phyloP scores from a whole-genome alignment of 768 basidiomycete species.

The Chalciporus chontae region DNA sequence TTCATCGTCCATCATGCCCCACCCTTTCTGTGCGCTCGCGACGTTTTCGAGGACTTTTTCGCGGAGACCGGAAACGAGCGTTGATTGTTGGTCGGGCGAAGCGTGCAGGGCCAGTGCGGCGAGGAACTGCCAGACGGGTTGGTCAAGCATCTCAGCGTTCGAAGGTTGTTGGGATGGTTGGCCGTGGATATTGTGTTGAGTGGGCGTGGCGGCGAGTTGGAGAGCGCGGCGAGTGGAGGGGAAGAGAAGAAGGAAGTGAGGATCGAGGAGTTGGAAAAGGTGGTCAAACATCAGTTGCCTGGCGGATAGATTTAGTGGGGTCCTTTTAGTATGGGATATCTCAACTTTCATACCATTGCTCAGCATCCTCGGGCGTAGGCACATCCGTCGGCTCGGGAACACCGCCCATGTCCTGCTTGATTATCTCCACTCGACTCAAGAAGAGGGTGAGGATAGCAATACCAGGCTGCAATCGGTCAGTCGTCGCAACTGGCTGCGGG shows the following conservation, averaged over 20 bases:
- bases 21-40: conserved; percentile 70
- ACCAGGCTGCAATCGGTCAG: conserved; percentile 64
- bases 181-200: conserved; percentile 35
- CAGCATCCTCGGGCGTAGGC: conserved; percentile 69
- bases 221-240: conserved; percentile 76
- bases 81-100: conserved; percentile 81
- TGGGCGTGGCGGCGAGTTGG: conserved; percentile 35
- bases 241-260: conserved; percentile 78
- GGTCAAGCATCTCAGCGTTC: conserved; percentile 64
- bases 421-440: conserved; percentile 87
- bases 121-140: conserved; percentile 93
- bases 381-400: conserved; percentile 52
- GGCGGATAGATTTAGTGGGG: conserved; percentile 11
- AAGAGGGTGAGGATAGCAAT: conserved; percentile 87
- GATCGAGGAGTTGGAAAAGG: conserved; percentile 75
- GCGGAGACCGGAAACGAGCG: conserved; percentile 77
- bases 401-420: conserved; percentile 66
- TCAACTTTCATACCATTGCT: conserved; percentile 63
- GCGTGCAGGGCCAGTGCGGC: conserved; percentile 86
- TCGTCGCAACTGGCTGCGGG: neutral
- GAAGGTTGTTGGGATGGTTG: conserved; percentile 64
- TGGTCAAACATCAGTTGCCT: conserved; percentile 90
- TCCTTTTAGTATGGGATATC: neutral
- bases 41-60: conserved; percentile 96
- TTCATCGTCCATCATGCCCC: conserved; percentile 62